Conservation (phyloP, 257 asterid species). For the Scutellaria baicalensis region DNA sequence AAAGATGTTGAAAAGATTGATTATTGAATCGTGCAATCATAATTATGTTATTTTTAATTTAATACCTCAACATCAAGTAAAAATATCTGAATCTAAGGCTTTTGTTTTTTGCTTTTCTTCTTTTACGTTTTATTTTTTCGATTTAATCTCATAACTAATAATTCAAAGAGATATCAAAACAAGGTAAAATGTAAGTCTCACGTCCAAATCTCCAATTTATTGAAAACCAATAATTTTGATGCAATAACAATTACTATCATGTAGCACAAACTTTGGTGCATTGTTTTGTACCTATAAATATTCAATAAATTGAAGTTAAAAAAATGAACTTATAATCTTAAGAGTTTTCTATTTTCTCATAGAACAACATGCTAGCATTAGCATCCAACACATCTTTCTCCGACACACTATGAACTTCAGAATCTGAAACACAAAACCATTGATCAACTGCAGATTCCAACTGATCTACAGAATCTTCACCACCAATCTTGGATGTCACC, state of each 20-base stretch:
- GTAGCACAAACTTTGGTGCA: neutral
- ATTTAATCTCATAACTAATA: too few relatives aligned
- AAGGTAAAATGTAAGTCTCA: too few relatives aligned
- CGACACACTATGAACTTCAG: constrained; percentile 51
- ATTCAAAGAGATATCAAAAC: too few relatives aligned
- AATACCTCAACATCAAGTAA: too few relatives aligned
- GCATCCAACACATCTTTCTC: constrained; percentile 74
- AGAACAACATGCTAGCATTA: constrained; percentile 78
- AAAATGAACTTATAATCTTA: neutral
- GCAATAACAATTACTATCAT: neutral
- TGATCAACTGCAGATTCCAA: constrained; percentile 45
- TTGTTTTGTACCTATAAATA: neutral
- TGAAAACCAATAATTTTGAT: too few relatives aligned
- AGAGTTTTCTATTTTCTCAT: constrained; percentile 46
- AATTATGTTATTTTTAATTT: too few relatives aligned
- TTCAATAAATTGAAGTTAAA: neutral
- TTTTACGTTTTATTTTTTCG: too few relatives aligned
- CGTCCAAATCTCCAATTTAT: too few relatives aligned
- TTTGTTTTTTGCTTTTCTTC: too few relatives aligned
- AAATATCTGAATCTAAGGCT: too few relatives aligned
- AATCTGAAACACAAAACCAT: constrained; percentile 89
- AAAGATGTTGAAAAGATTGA: too few relatives aligned
- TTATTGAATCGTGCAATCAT: too few relatives aligned
- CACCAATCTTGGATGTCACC: constrained; percentile 37
- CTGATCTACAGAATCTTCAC: constrained; percentile 40